phyloP scores from a whole-genome alignment of 495 filamentous ascomycete species.

The Tricharina praecox region DNA sequence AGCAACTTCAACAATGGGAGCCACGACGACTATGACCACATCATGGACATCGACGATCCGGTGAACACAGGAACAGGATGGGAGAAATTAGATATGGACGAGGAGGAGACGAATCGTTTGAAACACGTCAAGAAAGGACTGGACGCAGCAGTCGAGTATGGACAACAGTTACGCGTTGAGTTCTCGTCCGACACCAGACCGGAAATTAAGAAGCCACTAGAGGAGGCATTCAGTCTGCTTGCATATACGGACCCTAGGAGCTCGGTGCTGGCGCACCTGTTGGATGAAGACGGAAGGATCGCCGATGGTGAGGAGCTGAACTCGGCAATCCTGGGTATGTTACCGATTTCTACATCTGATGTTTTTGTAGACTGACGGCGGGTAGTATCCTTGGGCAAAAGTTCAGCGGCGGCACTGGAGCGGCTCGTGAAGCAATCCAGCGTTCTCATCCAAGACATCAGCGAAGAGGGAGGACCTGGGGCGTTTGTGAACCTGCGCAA shows the following conservation, averaged over 20 bases:
- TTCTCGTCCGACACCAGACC: slow-evolving; percentile 51
- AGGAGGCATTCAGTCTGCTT: slow-evolving; percentile 76
- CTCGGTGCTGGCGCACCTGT: slow-evolving; percentile 54
- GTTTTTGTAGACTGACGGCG: slow-evolving; percentile 1
- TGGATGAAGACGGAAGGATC: slow-evolving; percentile 58
- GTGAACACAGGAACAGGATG: slow-evolving; percentile 29
- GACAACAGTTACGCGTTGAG: slow-evolving; percentile 57
- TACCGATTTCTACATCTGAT: neutral
- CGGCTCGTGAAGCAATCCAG: slow-evolving; percentile 73
- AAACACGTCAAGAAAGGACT: slow-evolving; percentile 26
- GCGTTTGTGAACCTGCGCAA: slow-evolving; percentile 71
- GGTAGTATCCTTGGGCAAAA: slow-evolving; percentile 76
- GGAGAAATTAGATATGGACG: slow-evolving; percentile 38
- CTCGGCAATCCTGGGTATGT: slow-evolving; percentile 75
- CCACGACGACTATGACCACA: slow-evolving; percentile 44
- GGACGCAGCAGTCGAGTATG: slow-evolving; percentile 59
- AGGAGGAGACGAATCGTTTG: slow-evolving; percentile 27
- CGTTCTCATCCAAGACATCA: slow-evolving; percentile 65
- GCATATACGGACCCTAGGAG: slow-evolving; percentile 68
- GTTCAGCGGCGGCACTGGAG: slow-evolving; percentile 71
- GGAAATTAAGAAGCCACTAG: slow-evolving; percentile 55
- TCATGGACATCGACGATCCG: slow-evolving; percentile 71
- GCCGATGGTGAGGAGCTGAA: slow-evolving; percentile 88
- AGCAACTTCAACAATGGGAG: slow-evolving; percentile 23
- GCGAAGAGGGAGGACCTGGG: slow-evolving; percentile 66